Percentiles rank a stretch among this genome's conserved stretches.
phyloP scores from a whole-genome alignment of 371 early-diverging fungal genomes.

The Circinella minor region DNA sequence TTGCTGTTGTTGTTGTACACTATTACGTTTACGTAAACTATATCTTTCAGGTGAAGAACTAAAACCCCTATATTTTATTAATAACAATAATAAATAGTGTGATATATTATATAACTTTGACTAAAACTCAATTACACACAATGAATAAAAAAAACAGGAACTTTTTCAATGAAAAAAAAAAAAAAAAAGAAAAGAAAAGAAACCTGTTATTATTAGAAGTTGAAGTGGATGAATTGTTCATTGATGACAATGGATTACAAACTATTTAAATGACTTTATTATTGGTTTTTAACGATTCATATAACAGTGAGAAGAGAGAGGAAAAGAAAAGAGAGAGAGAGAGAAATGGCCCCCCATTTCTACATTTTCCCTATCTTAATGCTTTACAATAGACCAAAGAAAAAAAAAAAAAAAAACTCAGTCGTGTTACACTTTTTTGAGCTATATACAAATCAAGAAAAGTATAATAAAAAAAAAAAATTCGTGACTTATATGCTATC shows the following conservation, averaged over 20 bases:
- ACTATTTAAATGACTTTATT: background rate
- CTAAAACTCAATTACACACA: background rate
- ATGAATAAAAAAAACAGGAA: no score
- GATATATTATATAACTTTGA: background rate
- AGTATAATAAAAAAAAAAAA: no score
- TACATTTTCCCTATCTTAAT: no score
- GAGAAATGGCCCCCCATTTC: no score
- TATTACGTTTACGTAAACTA: conserved; percentile 6
- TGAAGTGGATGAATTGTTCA: background rate
- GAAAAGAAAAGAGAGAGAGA: no score
- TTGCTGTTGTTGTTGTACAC: no score
- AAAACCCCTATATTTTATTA: background rate
- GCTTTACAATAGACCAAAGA: no score
- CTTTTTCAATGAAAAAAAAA: background rate
- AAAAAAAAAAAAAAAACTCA: no score
- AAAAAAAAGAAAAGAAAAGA: background rate
- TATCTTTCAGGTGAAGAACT: conserved; percentile 11
- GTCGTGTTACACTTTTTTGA: no score
- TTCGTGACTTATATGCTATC: no score
- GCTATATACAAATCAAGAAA: no score
- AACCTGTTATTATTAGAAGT: background rate
- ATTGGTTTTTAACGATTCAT: conserved; percentile 1
- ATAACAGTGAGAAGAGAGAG: no score
- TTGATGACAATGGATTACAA: background rate
- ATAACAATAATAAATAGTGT: background rate